These are phyloP conservation scores for Thuidium tamariscinum DNA, from an alignment of 225 moss, liverwort and hornwort genomes.

Conservation along the genomic window DNA sequence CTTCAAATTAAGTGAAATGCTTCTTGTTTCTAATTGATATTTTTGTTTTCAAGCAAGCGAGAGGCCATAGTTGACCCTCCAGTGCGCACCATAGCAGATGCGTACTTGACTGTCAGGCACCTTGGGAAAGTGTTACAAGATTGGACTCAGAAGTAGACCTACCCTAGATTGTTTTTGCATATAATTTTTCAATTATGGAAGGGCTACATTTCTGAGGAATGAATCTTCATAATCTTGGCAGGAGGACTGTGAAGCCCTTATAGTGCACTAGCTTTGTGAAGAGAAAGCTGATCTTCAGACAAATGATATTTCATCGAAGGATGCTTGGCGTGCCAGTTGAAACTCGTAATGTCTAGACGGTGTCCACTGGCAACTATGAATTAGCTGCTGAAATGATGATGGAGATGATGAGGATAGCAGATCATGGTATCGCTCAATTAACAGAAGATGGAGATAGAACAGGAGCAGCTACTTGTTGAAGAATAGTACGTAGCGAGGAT, in stretches of 20 bases:
- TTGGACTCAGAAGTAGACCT: neutral
- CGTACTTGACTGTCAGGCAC: neutral
- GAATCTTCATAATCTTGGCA: neutral
- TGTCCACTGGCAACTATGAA: neutral
- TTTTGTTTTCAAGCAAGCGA: neutral
- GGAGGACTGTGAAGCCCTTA: neutral
- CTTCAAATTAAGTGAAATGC: neutral
- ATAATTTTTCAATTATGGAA: neutral
- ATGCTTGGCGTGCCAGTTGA: neutral
- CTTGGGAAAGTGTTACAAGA: neutral
- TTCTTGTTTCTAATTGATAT: neutral
- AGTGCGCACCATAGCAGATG: neutral
- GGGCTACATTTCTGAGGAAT: neutral
- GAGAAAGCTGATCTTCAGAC: neutral
- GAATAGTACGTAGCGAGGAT: constrained; percentile 38
- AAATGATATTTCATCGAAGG: neutral
- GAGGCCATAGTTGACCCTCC: neutral
- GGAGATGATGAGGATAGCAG: constrained; percentile 1
- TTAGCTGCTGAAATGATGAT: neutral
- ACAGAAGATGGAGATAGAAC: constrained; percentile 19
- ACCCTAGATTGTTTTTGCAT: neutral
- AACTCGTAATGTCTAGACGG: neutral
- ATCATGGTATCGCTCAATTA: constrained; percentile 1
- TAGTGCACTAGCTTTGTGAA: neutral
- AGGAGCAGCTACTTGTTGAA: constrained; percentile 7